phyloP scores from a whole-genome alignment of 208 protist genomes.

The Zelonia costaricensis region DNA sequence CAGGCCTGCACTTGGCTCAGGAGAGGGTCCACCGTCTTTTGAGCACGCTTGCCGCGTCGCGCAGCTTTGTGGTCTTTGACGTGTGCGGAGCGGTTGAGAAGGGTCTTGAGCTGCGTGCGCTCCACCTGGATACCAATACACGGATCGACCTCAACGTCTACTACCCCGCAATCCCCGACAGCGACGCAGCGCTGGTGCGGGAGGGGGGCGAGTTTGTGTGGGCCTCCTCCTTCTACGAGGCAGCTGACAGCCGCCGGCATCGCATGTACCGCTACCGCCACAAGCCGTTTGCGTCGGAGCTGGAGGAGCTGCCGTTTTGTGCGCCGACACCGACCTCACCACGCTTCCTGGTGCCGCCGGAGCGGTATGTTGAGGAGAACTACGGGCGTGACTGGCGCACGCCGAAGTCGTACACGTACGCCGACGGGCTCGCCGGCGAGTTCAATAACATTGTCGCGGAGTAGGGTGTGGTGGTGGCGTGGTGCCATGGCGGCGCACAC shows the following conservation, averaged over 20 bases:
- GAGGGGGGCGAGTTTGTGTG: slow-evolving; percentile 66
- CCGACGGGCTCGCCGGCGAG: slow-evolving; percentile 65
- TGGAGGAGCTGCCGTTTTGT: slow-evolving; percentile 52
- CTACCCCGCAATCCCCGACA: slow-evolving; percentile 51
- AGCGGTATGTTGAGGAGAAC: slow-evolving; percentile 77
- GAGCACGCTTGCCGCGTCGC: slow-evolving; percentile 19
- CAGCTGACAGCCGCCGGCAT: slow-evolving; percentile 42
- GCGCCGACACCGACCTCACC: neutral
- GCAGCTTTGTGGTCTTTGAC: slow-evolving; percentile 67
- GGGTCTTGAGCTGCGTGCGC: slow-evolving; percentile 78
- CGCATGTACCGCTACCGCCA: slow-evolving; percentile 89
- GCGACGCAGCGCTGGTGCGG: slow-evolving; percentile 31
- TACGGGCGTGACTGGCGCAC: slow-evolving; percentile 80
- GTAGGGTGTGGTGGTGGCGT: slow-evolving; percentile 22
- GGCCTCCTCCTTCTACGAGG: slow-evolving; percentile 79
- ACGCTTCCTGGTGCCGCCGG: slow-evolving; percentile 60
- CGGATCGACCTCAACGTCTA: slow-evolving; percentile 87
- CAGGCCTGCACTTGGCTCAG: slow-evolving; percentile 9
- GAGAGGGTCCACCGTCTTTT: slow-evolving; percentile 36
- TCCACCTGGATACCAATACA: slow-evolving; percentile 61
- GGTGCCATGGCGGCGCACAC: too few species aligned
- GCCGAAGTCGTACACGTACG: slow-evolving; percentile 73
- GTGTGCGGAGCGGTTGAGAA: slow-evolving; percentile 67
- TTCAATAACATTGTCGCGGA: slow-evolving; percentile 88
- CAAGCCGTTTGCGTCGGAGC: slow-evolving; percentile 36